A percentile compares a stretch with the other conserved stretches of the same genome.
Conservation (phyloP, 768 basidiomycete genomes). For the Lentinula aciculospora region DNA sequence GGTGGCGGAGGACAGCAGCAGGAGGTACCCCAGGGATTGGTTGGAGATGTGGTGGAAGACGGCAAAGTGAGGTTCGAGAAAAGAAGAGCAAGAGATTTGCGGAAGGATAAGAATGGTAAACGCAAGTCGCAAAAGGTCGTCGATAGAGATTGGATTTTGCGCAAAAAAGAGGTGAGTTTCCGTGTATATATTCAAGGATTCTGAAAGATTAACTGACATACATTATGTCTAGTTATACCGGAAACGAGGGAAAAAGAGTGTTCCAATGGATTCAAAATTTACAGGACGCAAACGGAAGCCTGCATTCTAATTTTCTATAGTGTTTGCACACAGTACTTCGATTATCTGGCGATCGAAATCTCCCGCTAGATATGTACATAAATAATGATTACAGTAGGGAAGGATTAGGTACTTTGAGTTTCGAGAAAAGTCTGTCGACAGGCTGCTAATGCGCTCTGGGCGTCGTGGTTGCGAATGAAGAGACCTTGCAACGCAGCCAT, state of each 20-base stretch:
- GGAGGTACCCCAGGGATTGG: conserved; percentile 72
- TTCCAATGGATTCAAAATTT: conserved; percentile 83
- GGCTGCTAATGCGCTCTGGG: conserved; percentile 46
- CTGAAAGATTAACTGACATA: too few relatives aligned
- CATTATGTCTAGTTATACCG: conserved; percentile 59
- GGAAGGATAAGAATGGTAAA: conserved; percentile 57
- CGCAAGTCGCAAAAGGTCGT: conserved; percentile 55
- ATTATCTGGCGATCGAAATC: neutral
- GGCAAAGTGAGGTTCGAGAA: conserved; percentile 68
- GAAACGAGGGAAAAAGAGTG: conserved; percentile 77
- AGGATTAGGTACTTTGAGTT: conserved; percentile 10
- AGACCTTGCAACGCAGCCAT: conserved; percentile 97
- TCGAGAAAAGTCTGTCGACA: conserved; percentile 29
- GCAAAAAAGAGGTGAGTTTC: conserved; percentile 84
- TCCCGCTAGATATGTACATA: neutral
- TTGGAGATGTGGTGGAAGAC: conserved; percentile 58
- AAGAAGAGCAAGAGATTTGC: conserved; percentile 60
- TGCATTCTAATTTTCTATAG: conserved; percentile 73
- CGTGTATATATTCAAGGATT: neutral
- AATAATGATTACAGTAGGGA: neutral
- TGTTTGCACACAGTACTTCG: conserved; percentile 1
- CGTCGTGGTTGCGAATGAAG: conserved; percentile 70
- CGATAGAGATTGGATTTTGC: conserved; percentile 88
- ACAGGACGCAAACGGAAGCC: conserved; percentile 87
- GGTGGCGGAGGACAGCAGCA: conserved; percentile 51